Evolutionary conservation across 805 yeast species (phyloP), one percentile per base, ranked within the genome.

Genomic region (Candida pini): DNA sequence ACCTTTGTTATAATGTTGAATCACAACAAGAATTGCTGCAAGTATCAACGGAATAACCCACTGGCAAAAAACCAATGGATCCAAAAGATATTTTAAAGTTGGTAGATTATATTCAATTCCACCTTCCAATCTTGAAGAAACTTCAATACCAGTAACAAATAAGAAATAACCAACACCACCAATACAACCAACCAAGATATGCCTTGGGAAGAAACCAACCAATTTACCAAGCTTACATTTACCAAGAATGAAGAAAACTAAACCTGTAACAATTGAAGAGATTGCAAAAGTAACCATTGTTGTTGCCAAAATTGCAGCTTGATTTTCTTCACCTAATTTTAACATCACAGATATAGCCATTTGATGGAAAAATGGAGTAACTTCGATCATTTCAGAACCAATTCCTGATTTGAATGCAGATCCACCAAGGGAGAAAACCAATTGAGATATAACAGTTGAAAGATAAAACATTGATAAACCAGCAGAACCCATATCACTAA

Each of bases 151-250:
- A 0, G 98, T 92, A 1, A 85, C 80, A 2, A 88, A 65, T 32
- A 92, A 66, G 59, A 92, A 92, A 62, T 85, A 89, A 6, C 98
- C 98, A 31, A 92, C 98, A 51, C 98, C 98, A 26, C 98, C 98
- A 48, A 92, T 89, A 56, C 97, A 92, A 2, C 98, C 98, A 24
- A 92, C 92, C 19, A 92, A 68, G 36, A 92, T 90, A 58, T 92
- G 98, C 41, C 97, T 69, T 1, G 98, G 98, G 68, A 92, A 92
- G 55, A 88, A 92, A 0, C 95, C 96, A 15, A 90, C 96, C 16
- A 92, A 63, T 21, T 85, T 73, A 6, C 98, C 98, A 24, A 92
- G 63, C 39, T 69, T 73, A 51, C 85, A 75, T 49, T 77, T 81
- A 5, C 98, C 98, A 28, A 92, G 66, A 1, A 71, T 30, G 46